Percentiles rank a stretch among this genome's conserved stretches.
Evolutionary conservation across 306 rosid species (phyloP).

Genomic region (Dalbergia oliveri): DNA sequence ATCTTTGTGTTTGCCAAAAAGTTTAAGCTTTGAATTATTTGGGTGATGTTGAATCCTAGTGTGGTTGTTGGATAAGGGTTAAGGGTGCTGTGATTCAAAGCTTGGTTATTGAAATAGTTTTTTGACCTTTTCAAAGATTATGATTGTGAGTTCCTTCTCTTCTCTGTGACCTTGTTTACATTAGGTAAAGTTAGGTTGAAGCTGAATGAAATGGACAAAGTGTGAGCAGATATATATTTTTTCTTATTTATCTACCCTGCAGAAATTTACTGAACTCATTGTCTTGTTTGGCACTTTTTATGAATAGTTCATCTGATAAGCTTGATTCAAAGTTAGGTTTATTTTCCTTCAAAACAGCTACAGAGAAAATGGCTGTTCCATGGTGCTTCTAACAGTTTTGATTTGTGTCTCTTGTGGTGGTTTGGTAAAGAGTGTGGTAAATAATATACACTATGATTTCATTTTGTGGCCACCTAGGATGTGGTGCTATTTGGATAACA

Average conservation of each 20-base stretch:
- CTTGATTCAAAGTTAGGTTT: conserved; percentile 12
- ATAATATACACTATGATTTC: not conserved
- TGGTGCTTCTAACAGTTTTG: conserved; percentile 11
- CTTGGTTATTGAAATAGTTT: conserved; percentile 1
- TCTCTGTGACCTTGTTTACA: not conserved
- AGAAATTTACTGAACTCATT: not conserved
- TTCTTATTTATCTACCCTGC: conserved; percentile 6
- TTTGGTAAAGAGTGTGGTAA: not conserved
- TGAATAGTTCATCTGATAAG: conserved; percentile 1
- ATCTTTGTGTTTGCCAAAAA: conserved; percentile 34
- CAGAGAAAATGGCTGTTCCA: not conserved
- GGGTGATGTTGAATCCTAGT: conserved; percentile 15
- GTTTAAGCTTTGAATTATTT: conserved; percentile 18
- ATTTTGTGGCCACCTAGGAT: not conserved
- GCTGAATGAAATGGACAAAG: not conserved
- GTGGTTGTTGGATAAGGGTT: not conserved
- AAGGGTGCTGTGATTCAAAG: conserved; percentile 7
- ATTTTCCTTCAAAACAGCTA: conserved; percentile 10
- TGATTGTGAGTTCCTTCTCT: not conserved
- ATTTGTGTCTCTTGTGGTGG: conserved; percentile 6
- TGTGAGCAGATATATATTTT: not conserved
- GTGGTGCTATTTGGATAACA: conserved; percentile 6
- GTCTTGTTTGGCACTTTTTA: not conserved
- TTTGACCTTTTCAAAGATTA: conserved; percentile 6
- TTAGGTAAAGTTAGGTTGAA: not conserved